Percentiles rank a stretch among this genome's conserved stretches.
These are phyloP conservation scores for Pseudogymnoascus sp. DNA, from an alignment of 2,329 filamentous ascomycete genomes.

Conservation along the genomic window DNA sequence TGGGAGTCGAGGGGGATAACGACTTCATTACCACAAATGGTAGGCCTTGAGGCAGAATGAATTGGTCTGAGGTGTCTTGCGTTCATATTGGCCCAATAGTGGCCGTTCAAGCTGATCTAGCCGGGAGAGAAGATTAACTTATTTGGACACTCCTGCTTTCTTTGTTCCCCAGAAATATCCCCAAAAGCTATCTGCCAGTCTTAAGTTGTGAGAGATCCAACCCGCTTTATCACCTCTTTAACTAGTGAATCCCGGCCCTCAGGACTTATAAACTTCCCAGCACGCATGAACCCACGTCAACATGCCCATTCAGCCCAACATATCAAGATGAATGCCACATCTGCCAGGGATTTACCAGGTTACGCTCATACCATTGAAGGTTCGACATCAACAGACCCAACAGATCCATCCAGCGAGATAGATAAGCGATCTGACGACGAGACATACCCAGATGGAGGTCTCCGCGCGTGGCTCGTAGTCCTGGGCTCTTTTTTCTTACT, in stretches of 20 bases:
- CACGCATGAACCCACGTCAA: not conserved
- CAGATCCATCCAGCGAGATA: constrained; percentile 1
- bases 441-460: constrained; percentile 64
- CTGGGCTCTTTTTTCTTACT: constrained; percentile 74
- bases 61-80: not conserved
- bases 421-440: constrained; percentile 13
- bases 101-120: not conserved
- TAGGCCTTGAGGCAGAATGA: not conserved
- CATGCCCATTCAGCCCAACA: not conserved
- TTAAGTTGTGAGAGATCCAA: not conserved
- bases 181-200: not conserved
- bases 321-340: not conserved
- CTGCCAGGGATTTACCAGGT: not conserved
- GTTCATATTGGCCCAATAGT: not conserved
- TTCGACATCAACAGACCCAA: not conserved
- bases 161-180: not conserved
- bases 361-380: not conserved
- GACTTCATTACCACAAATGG: not conserved
- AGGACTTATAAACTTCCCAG: not conserved
- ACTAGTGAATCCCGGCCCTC: not conserved
- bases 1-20: not conserved
- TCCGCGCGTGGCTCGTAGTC: constrained; percentile 74
- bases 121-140: not conserved
- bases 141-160: not conserved
- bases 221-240: not conserved